These are phyloP conservation scores for Carpinus fangiana DNA, from an alignment of 306 rosid species.

Conservation along the genomic window DNA sequence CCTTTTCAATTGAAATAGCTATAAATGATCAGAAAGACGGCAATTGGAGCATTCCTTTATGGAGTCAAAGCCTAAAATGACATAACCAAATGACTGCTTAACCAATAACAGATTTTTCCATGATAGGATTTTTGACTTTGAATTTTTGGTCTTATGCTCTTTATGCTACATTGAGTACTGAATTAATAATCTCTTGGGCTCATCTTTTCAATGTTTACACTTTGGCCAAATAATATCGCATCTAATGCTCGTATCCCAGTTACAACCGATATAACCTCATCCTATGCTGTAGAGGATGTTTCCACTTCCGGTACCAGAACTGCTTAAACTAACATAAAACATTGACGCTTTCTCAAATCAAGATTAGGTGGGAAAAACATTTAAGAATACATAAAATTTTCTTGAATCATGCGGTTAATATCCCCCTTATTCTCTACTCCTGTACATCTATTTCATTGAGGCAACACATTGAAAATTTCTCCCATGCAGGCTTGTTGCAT, in stretches of 20 bases:
- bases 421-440: neutral
- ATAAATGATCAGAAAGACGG: neutral
- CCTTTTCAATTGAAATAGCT: neutral
- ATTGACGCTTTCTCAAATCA: neutral
- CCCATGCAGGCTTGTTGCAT: constrained; percentile 82
- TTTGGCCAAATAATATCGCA: no score
- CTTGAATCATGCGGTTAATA: neutral
- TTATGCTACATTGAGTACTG: neutral
- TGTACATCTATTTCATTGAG: constrained; percentile 6
- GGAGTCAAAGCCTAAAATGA: neutral
- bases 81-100: neutral
- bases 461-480: constrained; percentile 32
- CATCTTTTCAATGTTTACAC: neutral
- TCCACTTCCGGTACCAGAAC: no score
- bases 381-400: neutral
- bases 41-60: neutral
- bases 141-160: neutral
- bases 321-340: neutral
- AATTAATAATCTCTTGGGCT: neutral
- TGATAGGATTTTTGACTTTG: neutral
- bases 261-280: no score
- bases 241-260: no score
- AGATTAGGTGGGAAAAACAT: neutral
- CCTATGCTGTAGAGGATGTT: neutral
- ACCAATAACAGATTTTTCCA: neutral